Percentiles rank a stretch among this genome's conserved stretches.
phyloP scores from a whole-genome alignment of 169 alveolate genomes.

The Eimeria zaria region DNA sequence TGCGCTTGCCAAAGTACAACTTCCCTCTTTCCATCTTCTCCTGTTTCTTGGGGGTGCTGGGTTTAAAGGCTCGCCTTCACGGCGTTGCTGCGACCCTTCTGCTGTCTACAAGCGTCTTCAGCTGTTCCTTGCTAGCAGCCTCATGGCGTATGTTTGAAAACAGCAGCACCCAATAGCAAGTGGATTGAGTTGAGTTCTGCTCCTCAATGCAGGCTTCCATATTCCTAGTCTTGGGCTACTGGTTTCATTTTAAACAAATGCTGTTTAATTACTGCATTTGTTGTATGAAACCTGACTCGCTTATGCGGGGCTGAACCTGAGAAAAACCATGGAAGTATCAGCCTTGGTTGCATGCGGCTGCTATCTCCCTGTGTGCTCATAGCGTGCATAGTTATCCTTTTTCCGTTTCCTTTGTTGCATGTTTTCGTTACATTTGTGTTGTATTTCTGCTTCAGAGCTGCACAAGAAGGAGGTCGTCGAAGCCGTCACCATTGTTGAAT shows the following conservation, averaged over 20 bases:
- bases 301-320: conserved; percentile 73
- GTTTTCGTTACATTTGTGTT: not conserved
- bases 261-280: not conserved
- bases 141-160: conserved; percentile 66
- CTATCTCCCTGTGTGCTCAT: too few relatives aligned
- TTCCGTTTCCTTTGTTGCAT: not conserved
- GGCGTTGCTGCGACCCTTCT: conserved; percentile 69
- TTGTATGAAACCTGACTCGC: conserved; percentile 25
- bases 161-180: conserved; percentile 70
- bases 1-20: too few relatives aligned
- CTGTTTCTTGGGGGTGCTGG: conserved; percentile 10
- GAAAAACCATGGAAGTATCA: conserved; percentile 79
- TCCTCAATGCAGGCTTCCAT: conserved; percentile 77
- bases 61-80: conserved; percentile 7
- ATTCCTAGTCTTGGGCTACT: conserved; percentile 79
- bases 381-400: too few relatives aligned
- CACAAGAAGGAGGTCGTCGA: conserved; percentile 99
- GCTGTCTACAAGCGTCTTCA: conserved; percentile 46
- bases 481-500: conserved; percentile 99
- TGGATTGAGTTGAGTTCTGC: conserved; percentile 76
- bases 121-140: not conserved
- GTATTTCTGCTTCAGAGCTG: conserved; percentile 88
- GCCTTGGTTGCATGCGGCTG: too few relatives aligned
- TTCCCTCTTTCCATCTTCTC: not conserved
- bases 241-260: not conserved